Percentiles rank a stretch among this genome's conserved stretches.
Evolutionary conservation across 768 basidiomycete genomes (phyloP).

Genomic region (Hydnomerulius pinastri): DNA sequence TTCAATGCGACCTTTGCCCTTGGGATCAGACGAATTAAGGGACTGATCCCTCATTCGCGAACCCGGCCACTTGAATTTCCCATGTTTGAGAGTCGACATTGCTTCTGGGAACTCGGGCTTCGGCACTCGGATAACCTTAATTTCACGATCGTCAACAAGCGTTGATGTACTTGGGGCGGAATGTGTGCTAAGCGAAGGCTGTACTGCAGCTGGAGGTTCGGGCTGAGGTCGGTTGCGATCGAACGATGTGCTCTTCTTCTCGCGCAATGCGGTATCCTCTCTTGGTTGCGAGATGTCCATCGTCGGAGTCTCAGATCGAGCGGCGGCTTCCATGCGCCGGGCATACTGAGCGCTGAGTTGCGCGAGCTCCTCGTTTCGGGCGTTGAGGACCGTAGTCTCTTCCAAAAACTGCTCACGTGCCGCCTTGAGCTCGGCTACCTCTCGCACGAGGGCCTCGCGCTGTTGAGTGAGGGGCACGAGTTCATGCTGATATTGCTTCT

Average conservation of each 20-base stretch:
- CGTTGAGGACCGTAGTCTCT: constrained; percentile 88
- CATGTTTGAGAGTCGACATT: constrained; percentile 52
- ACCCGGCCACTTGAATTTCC: constrained; percentile 75
- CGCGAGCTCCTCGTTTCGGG: constrained; percentile 89
- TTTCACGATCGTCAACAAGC: constrained; percentile 30
- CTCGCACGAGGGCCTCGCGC: constrained; percentile 74
- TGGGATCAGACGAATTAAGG: constrained; percentile 36
- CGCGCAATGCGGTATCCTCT: constrained; percentile 12
- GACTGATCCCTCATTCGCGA: constrained; percentile 51
- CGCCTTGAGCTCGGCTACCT: constrained; percentile 84
- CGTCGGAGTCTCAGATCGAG: constrained; percentile 17
- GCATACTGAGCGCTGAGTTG: constrained; percentile 83
- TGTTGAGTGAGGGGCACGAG: constrained; percentile 82
- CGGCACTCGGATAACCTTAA: constrained; percentile 28
- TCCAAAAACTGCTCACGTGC: constrained; percentile 86
- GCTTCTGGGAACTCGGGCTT: constrained; percentile 40
- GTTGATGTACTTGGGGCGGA: constrained; percentile 21
- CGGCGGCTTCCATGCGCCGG: constrained; percentile 66
- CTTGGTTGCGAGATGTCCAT: constrained; percentile 10
- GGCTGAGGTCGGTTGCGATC: constrained; percentile 21
- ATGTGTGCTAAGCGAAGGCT: constrained; percentile 18
- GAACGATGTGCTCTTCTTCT: constrained; percentile 32
- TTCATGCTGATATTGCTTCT: constrained; percentile 84
- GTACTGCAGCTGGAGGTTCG: constrained; percentile 8
- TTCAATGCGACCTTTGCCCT: constrained; percentile 48